A percentile compares a stretch with the other conserved stretches of the same genome.
These are phyloP conservation scores for Termitomyces sp. DNA, from an alignment of 768 basidiomycete species.

Conservation along the genomic window DNA sequence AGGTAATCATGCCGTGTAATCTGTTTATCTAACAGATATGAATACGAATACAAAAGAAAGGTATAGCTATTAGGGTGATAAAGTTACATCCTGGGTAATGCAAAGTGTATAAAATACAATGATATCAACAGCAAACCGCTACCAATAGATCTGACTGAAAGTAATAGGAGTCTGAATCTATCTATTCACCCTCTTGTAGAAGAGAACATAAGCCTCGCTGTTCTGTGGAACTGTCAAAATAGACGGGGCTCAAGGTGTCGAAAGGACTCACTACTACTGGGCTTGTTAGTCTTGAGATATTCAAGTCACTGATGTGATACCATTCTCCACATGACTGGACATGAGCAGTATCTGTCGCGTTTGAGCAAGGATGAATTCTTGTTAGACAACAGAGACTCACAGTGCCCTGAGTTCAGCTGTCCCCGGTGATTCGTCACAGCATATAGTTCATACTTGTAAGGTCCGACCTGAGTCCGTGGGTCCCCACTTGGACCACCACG, in stretches of 20 bases:
- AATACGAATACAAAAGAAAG: slow-evolving; percentile 2
- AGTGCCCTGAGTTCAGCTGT: slow-evolving; percentile 91
- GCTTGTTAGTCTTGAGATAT: not conserved
- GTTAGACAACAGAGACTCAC: slow-evolving; percentile 42
- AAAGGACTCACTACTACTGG: slow-evolving; percentile 66
- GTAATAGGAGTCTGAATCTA: slow-evolving; percentile 26
- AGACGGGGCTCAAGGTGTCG: not conserved
- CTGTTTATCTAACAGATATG: not conserved
- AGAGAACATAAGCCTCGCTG: slow-evolving; percentile 74
- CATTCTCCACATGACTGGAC: slow-evolving; percentile 84
- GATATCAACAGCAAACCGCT: slow-evolving; percentile 14
- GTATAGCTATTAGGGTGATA: slow-evolving; percentile 13
- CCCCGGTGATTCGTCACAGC: slow-evolving; percentile 96
- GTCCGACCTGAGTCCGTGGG: slow-evolving; percentile 77
- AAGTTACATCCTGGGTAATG: slow-evolving; percentile 16
- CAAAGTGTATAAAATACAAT: slow-evolving; percentile 18
- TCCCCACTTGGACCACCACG: slow-evolving; percentile 44
- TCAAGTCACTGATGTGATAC: slow-evolving; percentile 24
- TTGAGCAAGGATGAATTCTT: not conserved
- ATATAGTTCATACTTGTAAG: slow-evolving; percentile 91
- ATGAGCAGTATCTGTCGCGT: slow-evolving; percentile 77
- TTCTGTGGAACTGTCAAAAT: slow-evolving; percentile 21
- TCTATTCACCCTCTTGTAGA: slow-evolving; percentile 62
- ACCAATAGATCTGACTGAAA: slow-evolving; percentile 10
- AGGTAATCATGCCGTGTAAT: not conserved